Percentiles rank a stretch among this genome's conserved stretches.
Conservation (phyloP, 2,329 filamentous ascomycete species). For the Aureobasidium sp. region DNA sequence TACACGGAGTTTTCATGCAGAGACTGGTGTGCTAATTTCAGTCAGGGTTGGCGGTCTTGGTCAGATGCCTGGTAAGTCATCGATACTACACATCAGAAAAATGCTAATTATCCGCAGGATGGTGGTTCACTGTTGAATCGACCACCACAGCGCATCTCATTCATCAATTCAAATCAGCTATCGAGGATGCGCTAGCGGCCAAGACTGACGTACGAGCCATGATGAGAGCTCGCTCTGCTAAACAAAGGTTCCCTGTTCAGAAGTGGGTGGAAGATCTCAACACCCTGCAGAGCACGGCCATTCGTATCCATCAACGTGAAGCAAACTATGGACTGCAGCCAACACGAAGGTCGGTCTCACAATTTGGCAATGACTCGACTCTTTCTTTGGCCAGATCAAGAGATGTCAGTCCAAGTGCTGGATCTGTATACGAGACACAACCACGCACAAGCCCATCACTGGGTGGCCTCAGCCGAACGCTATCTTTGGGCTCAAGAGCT, state of each 20-base stretch:
- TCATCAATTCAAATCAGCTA: constrained; percentile 58
- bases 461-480: neutral
- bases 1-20: neutral
- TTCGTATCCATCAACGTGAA: constrained; percentile 43
- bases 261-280: constrained; percentile 61
- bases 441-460: neutral
- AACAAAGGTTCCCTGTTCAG: constrained; percentile 60
- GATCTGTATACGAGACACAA: neutral
- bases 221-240: constrained; percentile 59
- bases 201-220: constrained; percentile 49
- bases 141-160: constrained; percentile 56
- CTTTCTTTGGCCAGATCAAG: neutral
- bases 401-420: neutral
- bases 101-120: neutral
- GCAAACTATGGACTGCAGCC: constrained; percentile 33
- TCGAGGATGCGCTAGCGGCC: constrained; percentile 54
- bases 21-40: neutral
- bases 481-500: constrained; percentile 5
- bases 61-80: constrained; percentile 55
- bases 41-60: constrained; percentile 58
- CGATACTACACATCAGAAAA: too few species aligned
- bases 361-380: constrained; percentile 21
- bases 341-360: constrained; percentile 38
- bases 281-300: constrained; percentile 52
- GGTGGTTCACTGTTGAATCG: constrained; percentile 61